Percentiles rank a stretch among this genome's conserved stretches.
Conservation (phyloP, 116 monocot species). For the Cymodocea nodosa region DNA sequence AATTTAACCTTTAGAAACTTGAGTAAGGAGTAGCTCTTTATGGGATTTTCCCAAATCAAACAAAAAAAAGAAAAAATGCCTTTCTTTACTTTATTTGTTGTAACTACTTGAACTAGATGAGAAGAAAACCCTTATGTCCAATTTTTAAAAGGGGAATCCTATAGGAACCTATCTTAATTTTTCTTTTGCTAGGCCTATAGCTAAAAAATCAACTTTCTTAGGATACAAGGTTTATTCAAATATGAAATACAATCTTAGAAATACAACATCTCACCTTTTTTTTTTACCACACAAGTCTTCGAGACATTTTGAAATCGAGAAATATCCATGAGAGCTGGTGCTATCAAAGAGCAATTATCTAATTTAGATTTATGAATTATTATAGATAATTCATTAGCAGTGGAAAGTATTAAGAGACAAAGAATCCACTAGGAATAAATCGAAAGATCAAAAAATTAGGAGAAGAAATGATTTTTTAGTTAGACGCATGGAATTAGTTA, state of each 20-base stretch:
- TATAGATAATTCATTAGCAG: conserved; percentile 12
- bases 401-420: conserved; percentile 11
- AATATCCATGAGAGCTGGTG: conserved; percentile 1
- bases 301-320: conserved; percentile 20
- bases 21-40: no score
- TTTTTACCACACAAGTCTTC: conserved; percentile 18
- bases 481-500: neutral
- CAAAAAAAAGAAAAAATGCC: no score
- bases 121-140: no score
- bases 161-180: no score
- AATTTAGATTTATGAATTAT: conserved; percentile 14
- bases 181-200: no score
- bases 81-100: no score
- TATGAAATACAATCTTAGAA: conserved; percentile 25
- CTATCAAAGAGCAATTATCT: conserved; percentile 20
- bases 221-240: conserved; percentile 1
- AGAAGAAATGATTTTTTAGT: neutral
- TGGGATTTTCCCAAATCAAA: no score
- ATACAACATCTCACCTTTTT: conserved; percentile 18
- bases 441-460: conserved; percentile 14
- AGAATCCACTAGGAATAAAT: conserved; percentile 9
- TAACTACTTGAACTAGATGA: no score
- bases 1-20: no score
- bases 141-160: no score
- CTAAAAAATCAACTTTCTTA: no score